phyloP scores from a whole-genome alignment of 2,329 filamentous ascomycete genomes.

The Sclerotinia borealis region DNA sequence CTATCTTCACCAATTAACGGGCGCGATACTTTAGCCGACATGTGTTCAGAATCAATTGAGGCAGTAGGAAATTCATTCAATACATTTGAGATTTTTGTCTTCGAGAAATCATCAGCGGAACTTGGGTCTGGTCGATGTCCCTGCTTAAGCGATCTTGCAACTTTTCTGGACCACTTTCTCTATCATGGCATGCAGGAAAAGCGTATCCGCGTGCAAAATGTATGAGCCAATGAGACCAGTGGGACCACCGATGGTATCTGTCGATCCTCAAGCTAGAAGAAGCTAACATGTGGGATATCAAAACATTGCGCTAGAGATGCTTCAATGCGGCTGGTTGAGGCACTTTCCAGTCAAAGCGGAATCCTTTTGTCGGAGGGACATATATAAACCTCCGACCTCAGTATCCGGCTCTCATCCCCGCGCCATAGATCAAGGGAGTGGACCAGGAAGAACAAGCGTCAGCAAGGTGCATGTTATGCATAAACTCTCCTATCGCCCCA shows the following conservation, averaged over 20 bases:
- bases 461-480: not conserved
- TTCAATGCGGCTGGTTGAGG: too few species aligned
- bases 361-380: not conserved
- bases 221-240: not conserved
- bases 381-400: not conserved
- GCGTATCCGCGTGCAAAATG: not conserved
- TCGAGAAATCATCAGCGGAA: too few species aligned
- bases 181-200: too few species aligned
- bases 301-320: too few species aligned
- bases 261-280: not conserved
- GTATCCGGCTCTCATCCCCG: not conserved
- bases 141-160: not conserved
- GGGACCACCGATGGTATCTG: too few species aligned
- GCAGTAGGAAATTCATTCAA: too few species aligned
- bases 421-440: not conserved
- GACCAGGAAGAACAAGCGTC: not conserved
- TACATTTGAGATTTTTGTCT: too few species aligned
- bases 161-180: too few species aligned
- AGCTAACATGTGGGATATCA: not conserved
- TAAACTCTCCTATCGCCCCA: not conserved
- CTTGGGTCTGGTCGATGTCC: not conserved
- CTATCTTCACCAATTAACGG: too few species aligned
- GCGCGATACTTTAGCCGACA: too few species aligned
- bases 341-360: not conserved
- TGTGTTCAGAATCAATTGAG: too few species aligned